Percentiles rank a stretch among this genome's conserved stretches.
Conservation (phyloP, 805 yeast genomes). For the Metschnikowia proteae region DNA sequence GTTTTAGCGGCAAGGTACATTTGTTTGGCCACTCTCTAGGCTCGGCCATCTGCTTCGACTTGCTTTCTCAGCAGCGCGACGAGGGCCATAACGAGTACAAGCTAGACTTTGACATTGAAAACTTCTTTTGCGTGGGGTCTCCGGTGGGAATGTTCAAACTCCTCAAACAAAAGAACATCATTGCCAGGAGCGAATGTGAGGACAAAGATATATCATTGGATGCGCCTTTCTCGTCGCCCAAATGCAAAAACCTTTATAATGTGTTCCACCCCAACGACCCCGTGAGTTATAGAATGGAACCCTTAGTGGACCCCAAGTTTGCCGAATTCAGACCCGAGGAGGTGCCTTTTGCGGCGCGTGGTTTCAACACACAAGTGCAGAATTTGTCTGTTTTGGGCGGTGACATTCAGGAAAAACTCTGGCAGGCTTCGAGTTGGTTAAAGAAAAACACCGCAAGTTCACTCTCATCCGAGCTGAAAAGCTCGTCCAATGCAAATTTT, state of each 20-base stretch:
- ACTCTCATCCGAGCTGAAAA: background rate
- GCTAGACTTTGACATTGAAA: constrained; percentile 68
- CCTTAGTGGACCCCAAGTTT: constrained; percentile 56
- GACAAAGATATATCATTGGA: constrained; percentile 11
- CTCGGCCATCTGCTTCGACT: constrained; percentile 76
- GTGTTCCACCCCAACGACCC: constrained; percentile 91
- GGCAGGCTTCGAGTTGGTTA: constrained; percentile 38
- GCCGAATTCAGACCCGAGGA: constrained; percentile 50
- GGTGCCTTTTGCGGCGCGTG: constrained; percentile 52
- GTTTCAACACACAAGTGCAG: constrained; percentile 49
- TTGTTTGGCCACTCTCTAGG: constrained; percentile 91
- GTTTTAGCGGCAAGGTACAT: constrained; percentile 76
- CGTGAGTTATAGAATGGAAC: constrained; percentile 85
- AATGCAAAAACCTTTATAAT: constrained; percentile 68
- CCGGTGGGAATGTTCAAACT: constrained; percentile 86
- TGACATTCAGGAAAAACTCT: constrained; percentile 32
- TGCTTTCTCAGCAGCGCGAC: constrained; percentile 49
- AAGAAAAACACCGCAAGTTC: constrained; percentile 8
- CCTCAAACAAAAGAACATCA: constrained; percentile 60
- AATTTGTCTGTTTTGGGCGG: constrained; percentile 39
- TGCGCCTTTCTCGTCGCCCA: constrained; percentile 42
- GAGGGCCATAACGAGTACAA: constrained; percentile 29
- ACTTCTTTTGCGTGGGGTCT: constrained; percentile 79
- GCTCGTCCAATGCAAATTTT: constrained; percentile 14
- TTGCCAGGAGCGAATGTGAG: constrained; percentile 31